A percentile compares a stretch with the other conserved stretches of the same genome.
These are phyloP conservation scores for Talaromyces borbonicus DNA, from an alignment of 495 filamentous ascomycete genomes.

Conservation along the genomic window DNA sequence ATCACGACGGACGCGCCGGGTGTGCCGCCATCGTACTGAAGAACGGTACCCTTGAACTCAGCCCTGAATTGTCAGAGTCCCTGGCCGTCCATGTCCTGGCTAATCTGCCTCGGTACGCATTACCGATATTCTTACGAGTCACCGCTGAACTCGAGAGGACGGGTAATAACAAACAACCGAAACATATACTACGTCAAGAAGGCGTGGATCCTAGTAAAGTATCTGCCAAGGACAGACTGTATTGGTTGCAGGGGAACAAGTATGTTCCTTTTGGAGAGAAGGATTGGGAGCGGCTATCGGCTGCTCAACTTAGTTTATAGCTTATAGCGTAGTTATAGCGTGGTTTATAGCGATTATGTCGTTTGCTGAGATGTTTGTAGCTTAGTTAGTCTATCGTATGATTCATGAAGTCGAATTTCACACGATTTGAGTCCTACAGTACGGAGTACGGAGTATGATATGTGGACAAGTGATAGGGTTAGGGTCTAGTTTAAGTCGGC, in stretches of 20 bases:
- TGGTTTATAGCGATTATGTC: not conserved
- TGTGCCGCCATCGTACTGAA: constrained; percentile 62
- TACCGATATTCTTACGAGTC: constrained; percentile 68
- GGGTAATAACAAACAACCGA: constrained; percentile 85
- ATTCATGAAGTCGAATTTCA: too few species aligned
- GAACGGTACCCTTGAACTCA: constrained; percentile 20
- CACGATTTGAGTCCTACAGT: too few species aligned
- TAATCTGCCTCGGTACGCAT: constrained; percentile 61
- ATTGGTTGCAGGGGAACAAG: constrained; percentile 51
- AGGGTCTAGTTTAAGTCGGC: constrained; percentile 3
- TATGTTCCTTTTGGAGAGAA: constrained; percentile 57
- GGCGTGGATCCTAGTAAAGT: constrained; percentile 61
- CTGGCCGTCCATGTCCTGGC: constrained; percentile 50
- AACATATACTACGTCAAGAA: constrained; percentile 53
- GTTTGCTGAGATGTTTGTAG: not conserved
- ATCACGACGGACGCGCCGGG: constrained; percentile 80
- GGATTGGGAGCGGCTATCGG: constrained; percentile 60
- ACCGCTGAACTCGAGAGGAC: constrained; percentile 54
- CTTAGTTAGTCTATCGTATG: too few species aligned
- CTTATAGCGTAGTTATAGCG: not conserved
- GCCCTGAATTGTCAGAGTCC: constrained; percentile 30
- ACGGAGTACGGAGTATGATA: too few species aligned
- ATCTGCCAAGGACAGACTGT: constrained; percentile 50
- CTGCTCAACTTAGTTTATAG: constrained; percentile 61
- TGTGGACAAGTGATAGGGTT: not conserved